These are phyloP conservation scores for Marasmius oreades DNA, from an alignment of 1,284 basidiomycete species.

Conservation along the genomic window DNA sequence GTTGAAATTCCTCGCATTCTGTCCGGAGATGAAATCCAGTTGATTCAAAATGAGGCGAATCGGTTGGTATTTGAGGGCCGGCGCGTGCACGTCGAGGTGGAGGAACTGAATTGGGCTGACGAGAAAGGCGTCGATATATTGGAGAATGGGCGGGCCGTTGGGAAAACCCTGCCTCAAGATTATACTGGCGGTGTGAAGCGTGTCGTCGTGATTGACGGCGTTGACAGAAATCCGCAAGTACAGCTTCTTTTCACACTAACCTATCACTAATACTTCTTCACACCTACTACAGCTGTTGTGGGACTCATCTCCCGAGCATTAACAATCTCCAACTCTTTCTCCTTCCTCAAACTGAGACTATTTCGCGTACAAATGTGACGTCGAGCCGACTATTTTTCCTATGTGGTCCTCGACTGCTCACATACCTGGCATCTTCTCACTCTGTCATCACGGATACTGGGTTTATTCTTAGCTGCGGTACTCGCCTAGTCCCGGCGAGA, in stretches of 20 bases:
- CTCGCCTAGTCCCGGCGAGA: conserved; percentile 61
- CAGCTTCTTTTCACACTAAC: neutral
- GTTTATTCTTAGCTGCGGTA: conserved; percentile 62
- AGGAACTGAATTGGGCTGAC: conserved; percentile 50
- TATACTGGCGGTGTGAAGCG: conserved; percentile 79
- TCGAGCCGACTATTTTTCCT: conserved; percentile 78
- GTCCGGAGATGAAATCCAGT: conserved; percentile 58
- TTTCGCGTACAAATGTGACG: conserved; percentile 54
- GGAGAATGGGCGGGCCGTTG: conserved; percentile 43
- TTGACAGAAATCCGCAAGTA: conserved; percentile 76
- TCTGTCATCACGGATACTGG: conserved; percentile 52
- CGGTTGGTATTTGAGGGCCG: conserved; percentile 61
- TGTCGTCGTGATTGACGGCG: conserved; percentile 75
- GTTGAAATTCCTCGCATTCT: conserved; percentile 75
- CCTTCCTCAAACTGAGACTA: conserved; percentile 59
- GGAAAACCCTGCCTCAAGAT: conserved; percentile 62
- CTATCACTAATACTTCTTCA: neutral
- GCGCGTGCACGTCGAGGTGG: conserved; percentile 62
- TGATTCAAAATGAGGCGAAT: conserved; percentile 68
- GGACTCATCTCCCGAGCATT: conserved; percentile 76
- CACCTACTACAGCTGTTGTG: conserved; percentile 66
- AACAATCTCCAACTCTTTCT: conserved; percentile 72
- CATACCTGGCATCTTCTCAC: conserved; percentile 56
- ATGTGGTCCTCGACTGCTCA: conserved; percentile 71
- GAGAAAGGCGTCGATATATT: conserved; percentile 34